Evolutionary conservation across 2,329 filamentous ascomycete species (phyloP), one percentile per base, ranked within the genome.

Genomic region (Microascus cirrosus): DNA sequence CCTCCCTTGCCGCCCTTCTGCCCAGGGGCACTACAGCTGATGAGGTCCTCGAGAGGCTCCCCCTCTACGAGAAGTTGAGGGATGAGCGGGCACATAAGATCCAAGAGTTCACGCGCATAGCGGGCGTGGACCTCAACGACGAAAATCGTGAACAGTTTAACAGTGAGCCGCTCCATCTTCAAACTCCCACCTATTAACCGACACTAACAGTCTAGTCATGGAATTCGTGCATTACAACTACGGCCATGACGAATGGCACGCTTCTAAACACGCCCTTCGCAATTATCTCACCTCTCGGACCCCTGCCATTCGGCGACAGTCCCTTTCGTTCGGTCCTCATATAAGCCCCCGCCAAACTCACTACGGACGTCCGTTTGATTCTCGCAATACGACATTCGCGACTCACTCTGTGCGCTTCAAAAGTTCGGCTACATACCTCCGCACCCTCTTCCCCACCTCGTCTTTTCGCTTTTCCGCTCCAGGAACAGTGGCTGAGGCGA

Each of bases 21-120:
- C 76, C 77, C 0, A 61, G 62, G 0, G 77, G 75, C 0, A 78
- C 77, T 0, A 58, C 64, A 0, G 60, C 65, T 0, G 66, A 71
- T 0, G 78, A 83, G 0, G 70, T 88, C 0, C 69, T 77, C 0
- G 77, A 79, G 8, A 74, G 84, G 0, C 69, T 89, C 8, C 72
- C 73, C 57, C 69, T 88, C 0, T 87, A 86, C 63, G 72, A 86
- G 59, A 70, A 77, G 39, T 78, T 80, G 55, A 73, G 86, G 7
- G 77, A 80, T 48, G 76, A 78, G 25, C 76, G 85, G 35, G 82
- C 81, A 0, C 75, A 80, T 20, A 71, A 59, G 12, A 79, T 87
- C 6, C 84, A 87, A 63, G 73, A 81, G 13, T 78, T 74, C 59
- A 81, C 83, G 1, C 75, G 84, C 32, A 65, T 75, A 28, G 73